These are phyloP conservation scores for Musa troglodytarum DNA, from an alignment of 176 grass and related monocot species.

Conservation along the genomic window DNA sequence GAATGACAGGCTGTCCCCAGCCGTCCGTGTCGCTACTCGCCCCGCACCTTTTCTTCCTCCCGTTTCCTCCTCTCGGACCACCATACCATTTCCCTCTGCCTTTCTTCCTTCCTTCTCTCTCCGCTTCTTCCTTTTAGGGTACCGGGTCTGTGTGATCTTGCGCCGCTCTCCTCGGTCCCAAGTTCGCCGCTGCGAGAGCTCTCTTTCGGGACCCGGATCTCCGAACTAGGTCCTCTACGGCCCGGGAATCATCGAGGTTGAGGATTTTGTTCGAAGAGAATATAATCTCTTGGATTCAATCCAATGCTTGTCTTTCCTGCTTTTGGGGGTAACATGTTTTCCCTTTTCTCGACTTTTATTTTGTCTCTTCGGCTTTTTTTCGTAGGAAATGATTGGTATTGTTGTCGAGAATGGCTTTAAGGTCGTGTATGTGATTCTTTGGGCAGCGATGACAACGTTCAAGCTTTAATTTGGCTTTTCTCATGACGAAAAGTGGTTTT, in stretches of 20 bases:
- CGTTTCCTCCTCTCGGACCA: background rate
- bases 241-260: background rate
- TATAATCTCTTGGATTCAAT: background rate
- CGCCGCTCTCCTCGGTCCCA: background rate
- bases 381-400: background rate
- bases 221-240: background rate
- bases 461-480: background rate
- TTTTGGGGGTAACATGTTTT: background rate
- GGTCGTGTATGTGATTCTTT: background rate
- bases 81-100: background rate
- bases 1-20: constrained; percentile 10
- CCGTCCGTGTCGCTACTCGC: background rate
- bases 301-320: background rate
- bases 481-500: too few relatives aligned
- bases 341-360: background rate
- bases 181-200: background rate
- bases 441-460: too few relatives aligned
- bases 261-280: background rate
- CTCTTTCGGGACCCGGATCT: background rate
- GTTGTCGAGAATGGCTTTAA: background rate
- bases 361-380: background rate
- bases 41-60: background rate
- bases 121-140: background rate
- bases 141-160: background rate
- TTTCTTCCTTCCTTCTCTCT: background rate